Conservation (phyloP, 306 rosid genomes). For the Begonia loranthoides region DNA sequence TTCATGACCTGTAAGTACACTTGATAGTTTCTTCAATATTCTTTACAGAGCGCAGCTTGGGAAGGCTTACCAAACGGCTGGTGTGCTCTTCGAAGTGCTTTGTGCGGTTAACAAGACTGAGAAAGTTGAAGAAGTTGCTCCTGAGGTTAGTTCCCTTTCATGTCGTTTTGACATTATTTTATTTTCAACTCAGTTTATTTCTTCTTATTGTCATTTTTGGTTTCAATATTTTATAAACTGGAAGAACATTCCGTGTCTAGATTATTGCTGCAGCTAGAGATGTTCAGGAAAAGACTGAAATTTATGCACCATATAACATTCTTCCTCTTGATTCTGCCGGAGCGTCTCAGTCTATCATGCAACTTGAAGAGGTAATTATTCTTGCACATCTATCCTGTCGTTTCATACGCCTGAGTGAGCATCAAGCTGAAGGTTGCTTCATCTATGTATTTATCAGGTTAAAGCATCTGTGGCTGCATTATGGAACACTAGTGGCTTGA, state of each 20-base stretch:
- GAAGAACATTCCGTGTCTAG: slow-evolving; percentile 21
- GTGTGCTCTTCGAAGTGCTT: slow-evolving; percentile 93
- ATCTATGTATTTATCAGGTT: slow-evolving; percentile 33
- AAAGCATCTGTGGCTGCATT: slow-evolving; percentile 84
- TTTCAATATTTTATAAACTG: no score
- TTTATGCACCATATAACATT: slow-evolving; percentile 81
- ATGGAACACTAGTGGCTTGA: slow-evolving; percentile 73
- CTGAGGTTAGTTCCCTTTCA: slow-evolving; percentile 52
- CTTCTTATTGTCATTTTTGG: no score
- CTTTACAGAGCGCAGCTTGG: slow-evolving; percentile 80
- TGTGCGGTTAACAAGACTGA: slow-evolving; percentile 94
- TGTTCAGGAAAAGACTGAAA: slow-evolving; percentile 94
- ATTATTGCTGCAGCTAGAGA: slow-evolving; percentile 96
- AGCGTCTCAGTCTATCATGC: slow-evolving; percentile 92
- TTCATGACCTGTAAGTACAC: no score
- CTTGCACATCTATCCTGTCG: background rate
- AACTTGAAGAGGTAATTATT: slow-evolving; percentile 71
- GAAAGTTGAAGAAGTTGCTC: slow-evolving; percentile 97
- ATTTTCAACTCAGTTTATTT: no score
- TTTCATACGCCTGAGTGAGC: slow-evolving; percentile 10
- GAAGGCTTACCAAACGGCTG: slow-evolving; percentile 87
- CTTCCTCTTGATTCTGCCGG: slow-evolving; percentile 96
- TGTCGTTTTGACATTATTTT: no score
- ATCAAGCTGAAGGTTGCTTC: slow-evolving; percentile 10
- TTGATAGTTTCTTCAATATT: background rate